phyloP scores from a whole-genome alignment of 176 grass and related monocot genomes.

The Thinopyrum elongatum region DNA sequence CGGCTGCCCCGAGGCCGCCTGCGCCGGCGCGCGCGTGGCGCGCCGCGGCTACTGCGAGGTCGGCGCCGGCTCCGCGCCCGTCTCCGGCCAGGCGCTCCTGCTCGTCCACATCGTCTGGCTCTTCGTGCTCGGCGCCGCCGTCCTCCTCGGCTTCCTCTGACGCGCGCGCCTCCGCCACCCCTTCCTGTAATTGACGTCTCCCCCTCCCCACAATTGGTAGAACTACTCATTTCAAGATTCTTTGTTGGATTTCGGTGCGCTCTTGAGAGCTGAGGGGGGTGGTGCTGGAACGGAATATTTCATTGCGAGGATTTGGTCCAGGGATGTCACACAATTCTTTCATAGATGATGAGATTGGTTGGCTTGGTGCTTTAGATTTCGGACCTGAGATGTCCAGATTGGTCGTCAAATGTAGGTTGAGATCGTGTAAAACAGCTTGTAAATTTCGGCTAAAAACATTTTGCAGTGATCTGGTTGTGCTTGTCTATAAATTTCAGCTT shows the following conservation, averaged over 20 bases:
- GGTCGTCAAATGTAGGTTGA: background rate
- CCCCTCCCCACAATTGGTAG: background rate
- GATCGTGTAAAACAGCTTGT: constrained; percentile 33
- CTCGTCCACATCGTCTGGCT: constrained; percentile 95
- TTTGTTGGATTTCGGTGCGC: background rate
- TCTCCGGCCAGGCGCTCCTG: constrained; percentile 79
- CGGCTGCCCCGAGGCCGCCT: constrained; percentile 77
- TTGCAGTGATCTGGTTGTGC: background rate
- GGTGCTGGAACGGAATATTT: background rate
- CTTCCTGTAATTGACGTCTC: background rate
- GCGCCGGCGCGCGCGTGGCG: constrained; percentile 65
- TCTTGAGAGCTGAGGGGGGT: background rate
- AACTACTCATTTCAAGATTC: background rate
- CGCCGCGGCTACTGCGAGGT: constrained; percentile 81
- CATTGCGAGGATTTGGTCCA: constrained; percentile 8
- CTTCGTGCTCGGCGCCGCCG: constrained; percentile 77
- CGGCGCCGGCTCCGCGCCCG: constrained; percentile 54
- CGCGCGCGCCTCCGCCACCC: background rate
- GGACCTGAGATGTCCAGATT: constrained; percentile 10
- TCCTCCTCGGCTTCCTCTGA: constrained; percentile 89
- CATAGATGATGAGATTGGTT: constrained; percentile 11
- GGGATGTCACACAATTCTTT: constrained; percentile 33
- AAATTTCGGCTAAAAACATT: constrained; percentile 26
- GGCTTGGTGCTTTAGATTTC: constrained; percentile 4
- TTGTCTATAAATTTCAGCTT: constrained; percentile 23